Evolutionary conservation across 345 rosid species (phyloP).

Genomic region (Brassica nigra): DNA sequence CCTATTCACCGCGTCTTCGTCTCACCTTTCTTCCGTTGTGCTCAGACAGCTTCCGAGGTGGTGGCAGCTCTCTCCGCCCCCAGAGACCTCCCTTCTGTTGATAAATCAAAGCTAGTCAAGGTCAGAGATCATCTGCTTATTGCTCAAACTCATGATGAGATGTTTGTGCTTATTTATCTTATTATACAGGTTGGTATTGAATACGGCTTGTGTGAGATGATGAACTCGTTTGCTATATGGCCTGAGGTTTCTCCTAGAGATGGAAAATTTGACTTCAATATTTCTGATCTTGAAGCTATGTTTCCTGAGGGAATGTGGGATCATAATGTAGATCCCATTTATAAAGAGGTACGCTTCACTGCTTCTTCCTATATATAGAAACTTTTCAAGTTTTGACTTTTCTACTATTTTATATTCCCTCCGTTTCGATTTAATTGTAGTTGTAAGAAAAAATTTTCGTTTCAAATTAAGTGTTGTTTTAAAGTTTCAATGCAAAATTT

Average conservation of each 20-base stretch:
- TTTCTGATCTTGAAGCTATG: slow-evolving; percentile 60
- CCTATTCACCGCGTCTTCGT: slow-evolving; percentile 78
- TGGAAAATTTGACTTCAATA: slow-evolving; percentile 56
- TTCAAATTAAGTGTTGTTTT: no score
- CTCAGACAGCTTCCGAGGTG: slow-evolving; percentile 68
- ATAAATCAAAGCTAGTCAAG: slow-evolving; percentile 60
- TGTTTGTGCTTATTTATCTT: neutral
- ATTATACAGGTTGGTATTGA: slow-evolving; percentile 65
- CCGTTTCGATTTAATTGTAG: no score
- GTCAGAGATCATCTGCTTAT: slow-evolving; percentile 35
- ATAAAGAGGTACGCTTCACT: slow-evolving; percentile 49
- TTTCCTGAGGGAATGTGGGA: slow-evolving; percentile 70
- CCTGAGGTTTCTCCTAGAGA: slow-evolving; percentile 58
- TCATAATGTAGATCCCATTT: slow-evolving; percentile 47
- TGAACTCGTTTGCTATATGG: slow-evolving; percentile 61
- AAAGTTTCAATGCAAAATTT: no score
- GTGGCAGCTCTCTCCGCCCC: slow-evolving; percentile 52
- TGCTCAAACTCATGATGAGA: neutral
- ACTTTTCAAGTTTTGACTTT: neutral
- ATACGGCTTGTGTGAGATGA: slow-evolving; percentile 77
- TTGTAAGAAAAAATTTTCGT: no score
- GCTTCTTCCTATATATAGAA: neutral
- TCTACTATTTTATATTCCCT: neutral
- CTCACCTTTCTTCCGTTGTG: slow-evolving; percentile 84
- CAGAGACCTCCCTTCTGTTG: slow-evolving; percentile 42